phyloP scores from a whole-genome alignment of 371 early-diverging fungal genomes.

The Lichtheimia ramosa region DNA sequence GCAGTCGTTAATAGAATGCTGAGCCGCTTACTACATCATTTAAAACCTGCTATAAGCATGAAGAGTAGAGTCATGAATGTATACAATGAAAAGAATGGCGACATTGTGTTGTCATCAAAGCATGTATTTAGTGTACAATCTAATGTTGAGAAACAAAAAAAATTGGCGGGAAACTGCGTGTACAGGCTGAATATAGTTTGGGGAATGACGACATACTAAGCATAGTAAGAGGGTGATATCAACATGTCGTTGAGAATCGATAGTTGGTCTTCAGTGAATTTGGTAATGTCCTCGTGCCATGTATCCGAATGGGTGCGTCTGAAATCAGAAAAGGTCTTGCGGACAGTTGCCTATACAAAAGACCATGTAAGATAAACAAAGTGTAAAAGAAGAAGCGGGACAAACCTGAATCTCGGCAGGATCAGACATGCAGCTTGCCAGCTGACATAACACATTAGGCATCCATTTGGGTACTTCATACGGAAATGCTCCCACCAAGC shows the following conservation, averaged over 20 bases:
- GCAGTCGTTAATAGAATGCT: too few relatives aligned
- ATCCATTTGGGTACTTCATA: conserved; percentile 92
- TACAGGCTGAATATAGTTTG: too few relatives aligned
- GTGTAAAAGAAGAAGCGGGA: too few relatives aligned
- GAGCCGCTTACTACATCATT: too few relatives aligned
- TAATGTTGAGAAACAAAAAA: too few relatives aligned
- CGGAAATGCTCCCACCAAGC: conserved; percentile 86
- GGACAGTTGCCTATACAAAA: conserved; percentile 65
- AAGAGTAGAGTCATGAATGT: too few relatives aligned
- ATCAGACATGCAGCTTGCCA: conserved; percentile 82
- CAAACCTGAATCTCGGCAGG: conserved; percentile 81
- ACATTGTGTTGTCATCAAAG: too few relatives aligned
- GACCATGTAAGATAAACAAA: neutral
- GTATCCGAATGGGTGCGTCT: conserved; percentile 91
- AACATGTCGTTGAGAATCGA: conserved; percentile 82
- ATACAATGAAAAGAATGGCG: too few relatives aligned
- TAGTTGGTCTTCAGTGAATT: conserved; percentile 78
- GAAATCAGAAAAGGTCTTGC: conserved; percentile 89
- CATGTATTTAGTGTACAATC: too few relatives aligned
- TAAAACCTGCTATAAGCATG: too few relatives aligned
- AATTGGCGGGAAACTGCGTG: too few relatives aligned
- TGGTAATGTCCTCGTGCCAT: conserved; percentile 86
- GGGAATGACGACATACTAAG: conserved; percentile 30
- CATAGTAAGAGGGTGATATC: conserved; percentile 83
- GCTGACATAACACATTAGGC: conserved; percentile 74